Conservation (phyloP, 495 filamentous ascomycete genomes). For the Sporormia fimetaria region DNA sequence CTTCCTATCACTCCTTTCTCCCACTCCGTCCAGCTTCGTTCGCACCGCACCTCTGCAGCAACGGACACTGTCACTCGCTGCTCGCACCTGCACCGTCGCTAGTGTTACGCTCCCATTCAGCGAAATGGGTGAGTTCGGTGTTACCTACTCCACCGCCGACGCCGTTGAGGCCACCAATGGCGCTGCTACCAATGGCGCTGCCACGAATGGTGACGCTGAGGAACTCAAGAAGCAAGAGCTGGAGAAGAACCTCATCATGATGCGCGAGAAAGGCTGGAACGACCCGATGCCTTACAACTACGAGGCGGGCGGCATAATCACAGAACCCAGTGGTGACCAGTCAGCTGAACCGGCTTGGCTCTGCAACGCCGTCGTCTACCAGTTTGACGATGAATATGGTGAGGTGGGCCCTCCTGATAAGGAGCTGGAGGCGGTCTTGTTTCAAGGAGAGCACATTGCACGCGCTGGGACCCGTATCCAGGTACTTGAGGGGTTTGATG, state of each 20-base stretch:
- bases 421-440: slow-evolving; percentile 63
- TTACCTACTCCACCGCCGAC: not conserved
- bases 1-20: not conserved
- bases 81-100: not conserved
- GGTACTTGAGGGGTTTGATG: slow-evolving; percentile 40
- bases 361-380: slow-evolving; percentile 45
- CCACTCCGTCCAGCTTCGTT: too few species aligned
- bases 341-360: slow-evolving; percentile 30
- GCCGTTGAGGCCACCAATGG: not conserved
- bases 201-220: not conserved
- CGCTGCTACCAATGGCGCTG: not conserved
- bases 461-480: slow-evolving; percentile 36
- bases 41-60: not conserved
- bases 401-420: slow-evolving; percentile 63
- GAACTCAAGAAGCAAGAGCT: not conserved
- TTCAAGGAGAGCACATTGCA: slow-evolving; percentile 42
- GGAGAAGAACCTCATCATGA: not conserved
- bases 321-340: slow-evolving; percentile 7
- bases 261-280: not conserved
- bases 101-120: not conserved
- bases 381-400: slow-evolving; percentile 76
- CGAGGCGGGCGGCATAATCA: not conserved
- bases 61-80: not conserved
- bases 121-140: not conserved
- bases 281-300: slow-evolving; percentile 12